Evolutionary conservation across 352 stramenopile species (phyloP), one percentile per base, ranked within the genome.

Genomic region (Blastocystis sp.): DNA sequence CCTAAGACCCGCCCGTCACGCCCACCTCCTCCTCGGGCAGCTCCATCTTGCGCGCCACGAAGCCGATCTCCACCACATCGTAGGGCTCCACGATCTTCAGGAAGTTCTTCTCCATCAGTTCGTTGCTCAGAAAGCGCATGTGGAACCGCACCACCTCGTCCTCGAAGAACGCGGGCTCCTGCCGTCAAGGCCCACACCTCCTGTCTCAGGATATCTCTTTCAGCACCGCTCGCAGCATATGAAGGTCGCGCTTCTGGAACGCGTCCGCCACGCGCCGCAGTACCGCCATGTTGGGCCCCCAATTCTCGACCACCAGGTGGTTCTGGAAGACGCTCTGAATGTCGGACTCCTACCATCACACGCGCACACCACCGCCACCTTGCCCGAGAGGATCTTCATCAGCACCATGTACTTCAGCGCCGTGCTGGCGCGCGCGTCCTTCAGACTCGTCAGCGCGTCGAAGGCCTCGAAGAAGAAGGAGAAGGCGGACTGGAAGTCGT

Each of bases 401-500:
- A 99, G 92, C 90, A 98, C 93, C 96, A 99, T 99, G 91, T 98
- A 98, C 93, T 98, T 98, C 57, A 98, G 92, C 80, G 94, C 97
- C 52, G 91, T 87, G 7, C 92, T 89, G 24, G 93, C 92, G 43
- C 94, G 92, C 21, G 90, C 89, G 76, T 96, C 92, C 90, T 98
- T 95, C 17, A 98, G 90, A 60, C 93, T 92, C 71, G 97, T 93
- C 65, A 98, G 97, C 6, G 95, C 95, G 90, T 98, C 95, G 81
- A 97, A 98, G 0, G 94, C 92, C 89, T 99, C 97, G 76, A 98
- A 96, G 91, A 99, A 99, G 93, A 99, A 99, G 64, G 96, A 98
- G 91, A 98, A 98, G 11, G 96, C 95, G 21, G 96, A 99, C 91
- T 98, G 97, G 92, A 98, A 99, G 92, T 99, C 97, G 60, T 94